phyloP scores from a whole-genome alignment of 768 basidiomycete species.

The Russula sp. region DNA sequence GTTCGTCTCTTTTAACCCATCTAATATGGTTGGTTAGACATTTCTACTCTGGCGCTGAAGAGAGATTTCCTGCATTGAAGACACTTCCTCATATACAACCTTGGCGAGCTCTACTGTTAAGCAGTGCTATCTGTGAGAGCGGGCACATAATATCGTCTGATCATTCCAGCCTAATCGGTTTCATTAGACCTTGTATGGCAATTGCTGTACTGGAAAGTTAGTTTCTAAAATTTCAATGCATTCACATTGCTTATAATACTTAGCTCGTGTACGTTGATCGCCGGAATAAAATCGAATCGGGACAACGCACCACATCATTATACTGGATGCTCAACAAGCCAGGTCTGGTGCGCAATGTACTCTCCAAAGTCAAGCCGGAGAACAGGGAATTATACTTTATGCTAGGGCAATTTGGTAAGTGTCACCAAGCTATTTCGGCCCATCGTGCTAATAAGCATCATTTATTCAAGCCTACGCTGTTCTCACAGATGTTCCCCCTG shows the following conservation, averaged over 20 bases:
- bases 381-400: slow-evolving; percentile 74
- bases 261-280: slow-evolving; percentile 85
- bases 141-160: neutral
- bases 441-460: neutral
- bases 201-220: slow-evolving; percentile 86
- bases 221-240: neutral
- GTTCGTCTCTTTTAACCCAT: neutral
- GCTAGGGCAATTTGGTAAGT: slow-evolving; percentile 71
- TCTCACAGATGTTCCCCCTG: slow-evolving; percentile 78
- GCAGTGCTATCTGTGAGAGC: slow-evolving; percentile 73
- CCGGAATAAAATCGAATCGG: slow-evolving; percentile 83
- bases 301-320: slow-evolving; percentile 86
- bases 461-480: slow-evolving; percentile 61
- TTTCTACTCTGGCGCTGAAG: slow-evolving; percentile 73
- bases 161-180: slow-evolving; percentile 3
- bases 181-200: slow-evolving; percentile 85
- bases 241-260: neutral
- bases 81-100: slow-evolving; percentile 68
- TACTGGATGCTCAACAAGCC: slow-evolving; percentile 83
- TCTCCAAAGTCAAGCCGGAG: slow-evolving; percentile 51
- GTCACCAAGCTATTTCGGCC: neutral
- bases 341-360: slow-evolving; percentile 66
- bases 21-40: slow-evolving; percentile 44
- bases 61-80: slow-evolving; percentile 78
- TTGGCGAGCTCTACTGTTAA: slow-evolving; percentile 63